These are phyloP conservation scores for Saccharum spontaneum DNA, from an alignment of 176 grass and related monocot genomes.

Conservation along the genomic window DNA sequence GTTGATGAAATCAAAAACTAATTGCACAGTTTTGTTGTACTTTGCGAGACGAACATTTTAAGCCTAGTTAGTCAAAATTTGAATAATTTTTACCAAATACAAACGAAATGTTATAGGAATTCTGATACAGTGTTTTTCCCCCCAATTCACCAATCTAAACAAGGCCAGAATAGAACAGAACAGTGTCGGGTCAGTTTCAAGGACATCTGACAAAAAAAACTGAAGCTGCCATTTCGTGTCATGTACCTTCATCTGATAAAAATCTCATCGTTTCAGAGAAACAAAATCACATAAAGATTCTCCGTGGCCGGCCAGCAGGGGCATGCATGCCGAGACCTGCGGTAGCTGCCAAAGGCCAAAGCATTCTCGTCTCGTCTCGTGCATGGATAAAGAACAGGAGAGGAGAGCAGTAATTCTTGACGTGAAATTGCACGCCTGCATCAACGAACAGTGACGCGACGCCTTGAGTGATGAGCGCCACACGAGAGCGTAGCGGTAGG, in stretches of 20 bases:
- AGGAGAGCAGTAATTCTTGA: neutral
- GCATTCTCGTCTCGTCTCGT: neutral
- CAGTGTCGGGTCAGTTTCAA: neutral
- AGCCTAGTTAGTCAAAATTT: too few species aligned
- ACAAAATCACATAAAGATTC: neutral
- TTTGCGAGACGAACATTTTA: too few species aligned
- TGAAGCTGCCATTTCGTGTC: neutral
- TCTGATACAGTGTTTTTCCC: too few species aligned
- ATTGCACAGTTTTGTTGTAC: too few species aligned
- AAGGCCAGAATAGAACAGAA: neutral
- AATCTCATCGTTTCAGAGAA: neutral
- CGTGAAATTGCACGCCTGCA: too few species aligned
- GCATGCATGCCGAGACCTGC: neutral
- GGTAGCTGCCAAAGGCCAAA: neutral
- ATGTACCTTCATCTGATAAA: slow-evolving; percentile 4
- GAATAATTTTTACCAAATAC: too few species aligned
- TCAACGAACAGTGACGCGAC: neutral
- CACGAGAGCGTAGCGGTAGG: neutral
- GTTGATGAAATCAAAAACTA: too few species aligned
- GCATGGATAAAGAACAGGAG: neutral
- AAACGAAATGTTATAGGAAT: too few species aligned
- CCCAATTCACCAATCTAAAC: too few species aligned
- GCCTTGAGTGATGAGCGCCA: neutral
- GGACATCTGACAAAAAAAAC: neutral
- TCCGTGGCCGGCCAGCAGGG: neutral